Base-by-base conservation (phyloP, 1,284 basidiomycete species). In the Neotropicomus parvogracilis region DNA sequence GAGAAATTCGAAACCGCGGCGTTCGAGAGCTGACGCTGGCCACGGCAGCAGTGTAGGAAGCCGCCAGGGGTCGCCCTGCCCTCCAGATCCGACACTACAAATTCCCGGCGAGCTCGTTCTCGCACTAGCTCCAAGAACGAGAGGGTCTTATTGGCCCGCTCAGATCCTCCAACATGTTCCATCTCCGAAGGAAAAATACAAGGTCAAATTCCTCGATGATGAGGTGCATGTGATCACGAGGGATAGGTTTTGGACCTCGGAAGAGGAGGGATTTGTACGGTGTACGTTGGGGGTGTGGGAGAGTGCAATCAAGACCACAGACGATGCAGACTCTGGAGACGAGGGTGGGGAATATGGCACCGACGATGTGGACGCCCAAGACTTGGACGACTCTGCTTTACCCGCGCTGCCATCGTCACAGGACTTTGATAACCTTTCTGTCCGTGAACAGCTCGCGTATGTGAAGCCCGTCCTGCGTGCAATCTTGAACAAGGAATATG, bases 101-200 rank as follows among this genome's bases (percentile, higher is more conserved):
- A 77, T 87, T 35, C 83, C 85, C 4, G 85, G 84, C 2, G 85
- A 88, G 60, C 65, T 79, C 1, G 66, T 88, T 3, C 67, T 86
- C 10, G 80, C 81, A 10, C 62, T 69, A 35, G 77, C 77, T 31
- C 69, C 66, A 19, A 68, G 58, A 42, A 58, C 54, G 10, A 52
- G 60, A 4, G 55, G 54, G n/a, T 65, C 64, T 19, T 83, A 80
- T 56, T 88, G 85, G 85, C 83, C 85, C 6, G 85, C 81, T 2
- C 68, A 70, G 59, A 65, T 88, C 37, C 58, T 80, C n/a, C 67
- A 57, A 3, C 85, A 81, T 56, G 50, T 79, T 20, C 63, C 62
- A 1, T 62, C 34, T 10, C 56, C 60, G 9, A 67, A 63, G 43
- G 67, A 66, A 56, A 69, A 49, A 52, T 88, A 85, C 59, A 61